These are phyloP conservation scores for Actinidia chinensis DNA, from an alignment of 179 eudicot genomes.

Conservation along the genomic window DNA sequence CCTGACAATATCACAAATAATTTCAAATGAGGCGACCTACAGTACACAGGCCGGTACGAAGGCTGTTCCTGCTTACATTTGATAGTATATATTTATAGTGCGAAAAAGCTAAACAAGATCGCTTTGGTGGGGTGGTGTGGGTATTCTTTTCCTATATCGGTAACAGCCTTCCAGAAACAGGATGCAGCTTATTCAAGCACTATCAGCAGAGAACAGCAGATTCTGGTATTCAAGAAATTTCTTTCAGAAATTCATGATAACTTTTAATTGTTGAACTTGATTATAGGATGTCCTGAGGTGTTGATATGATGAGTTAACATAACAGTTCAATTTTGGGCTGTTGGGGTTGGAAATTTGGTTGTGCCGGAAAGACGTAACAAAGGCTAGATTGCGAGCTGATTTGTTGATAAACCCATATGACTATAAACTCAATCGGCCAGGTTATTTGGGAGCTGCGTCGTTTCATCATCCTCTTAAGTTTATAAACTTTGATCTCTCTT, in stretches of 20 bases:
- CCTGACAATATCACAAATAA: slow-evolving; percentile 18
- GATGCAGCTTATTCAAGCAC: slow-evolving; percentile 53
- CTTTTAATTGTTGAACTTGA: neutral
- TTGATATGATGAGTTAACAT: neutral
- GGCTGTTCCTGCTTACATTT: neutral
- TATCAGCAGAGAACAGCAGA: slow-evolving; percentile 85
- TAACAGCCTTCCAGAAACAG: slow-evolving; percentile 55
- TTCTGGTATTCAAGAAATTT: slow-evolving; percentile 56
- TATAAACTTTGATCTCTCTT: neutral
- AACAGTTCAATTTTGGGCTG: neutral
- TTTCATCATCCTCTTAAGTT: no score
- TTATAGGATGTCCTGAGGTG: neutral
- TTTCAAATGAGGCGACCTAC: slow-evolving; percentile 55
- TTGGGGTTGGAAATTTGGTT: neutral
- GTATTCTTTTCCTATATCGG: slow-evolving; percentile 17
- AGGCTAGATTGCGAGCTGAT: neutral
- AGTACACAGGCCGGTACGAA: slow-evolving; percentile 56
- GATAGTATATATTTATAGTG: neutral
- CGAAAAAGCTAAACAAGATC: neutral
- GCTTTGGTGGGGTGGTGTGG: neutral
- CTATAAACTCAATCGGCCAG: no score
- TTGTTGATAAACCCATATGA: no score
- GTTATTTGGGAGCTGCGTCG: no score
- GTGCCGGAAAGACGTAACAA: neutral
- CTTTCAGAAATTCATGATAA: neutral